These are phyloP conservation scores for Geotrichum aggregatum DNA, from an alignment of 1,139 yeast species.

Conservation along the genomic window DNA sequence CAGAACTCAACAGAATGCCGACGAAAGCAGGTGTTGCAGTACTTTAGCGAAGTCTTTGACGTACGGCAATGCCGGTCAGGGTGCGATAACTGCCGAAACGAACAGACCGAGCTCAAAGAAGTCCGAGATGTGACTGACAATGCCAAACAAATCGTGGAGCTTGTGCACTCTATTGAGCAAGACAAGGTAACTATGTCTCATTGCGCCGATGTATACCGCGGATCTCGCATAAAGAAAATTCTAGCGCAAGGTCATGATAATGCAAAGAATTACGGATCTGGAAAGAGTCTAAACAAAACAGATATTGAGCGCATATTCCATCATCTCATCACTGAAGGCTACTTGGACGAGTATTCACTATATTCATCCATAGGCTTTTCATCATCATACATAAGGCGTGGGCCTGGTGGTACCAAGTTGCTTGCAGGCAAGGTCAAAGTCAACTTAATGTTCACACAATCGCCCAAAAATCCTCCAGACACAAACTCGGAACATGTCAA, in stretches of 20 bases:
- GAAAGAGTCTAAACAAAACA: conserved; percentile 56
- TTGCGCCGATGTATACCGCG: conserved; percentile 80
- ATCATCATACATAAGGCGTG: conserved; percentile 62
- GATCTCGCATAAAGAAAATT: conserved; percentile 62
- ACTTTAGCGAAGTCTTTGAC: conserved; percentile 80
- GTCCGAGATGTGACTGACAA: conserved; percentile 66
- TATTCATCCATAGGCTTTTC: conserved; percentile 71
- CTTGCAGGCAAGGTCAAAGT: conserved; percentile 47
- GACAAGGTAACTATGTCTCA: conserved; percentile 70
- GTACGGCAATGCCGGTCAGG: conserved; percentile 59
- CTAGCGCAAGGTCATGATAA: conserved; percentile 58
- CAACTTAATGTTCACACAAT: conserved; percentile 43
- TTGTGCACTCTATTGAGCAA: conserved; percentile 54
- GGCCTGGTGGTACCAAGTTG: conserved; percentile 50
- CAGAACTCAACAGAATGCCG: conserved; percentile 89
- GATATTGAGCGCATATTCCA: conserved; percentile 81
- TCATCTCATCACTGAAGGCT: conserved; percentile 63
- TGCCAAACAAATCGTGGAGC: conserved; percentile 55
- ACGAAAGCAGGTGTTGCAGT: conserved; percentile 79
- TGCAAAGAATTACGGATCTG: conserved; percentile 63
- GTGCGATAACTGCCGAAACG: conserved; percentile 80
- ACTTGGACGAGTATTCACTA: conserved; percentile 66
- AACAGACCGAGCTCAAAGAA: conserved; percentile 44
- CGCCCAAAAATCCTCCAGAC: not conserved
- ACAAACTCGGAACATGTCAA: not conserved